Percentiles rank a stretch among this genome's conserved stretches.
These are phyloP conservation scores for Raffaelea arxii DNA, from an alignment of 2,329 filamentous ascomycete genomes.

Conservation along the genomic window DNA sequence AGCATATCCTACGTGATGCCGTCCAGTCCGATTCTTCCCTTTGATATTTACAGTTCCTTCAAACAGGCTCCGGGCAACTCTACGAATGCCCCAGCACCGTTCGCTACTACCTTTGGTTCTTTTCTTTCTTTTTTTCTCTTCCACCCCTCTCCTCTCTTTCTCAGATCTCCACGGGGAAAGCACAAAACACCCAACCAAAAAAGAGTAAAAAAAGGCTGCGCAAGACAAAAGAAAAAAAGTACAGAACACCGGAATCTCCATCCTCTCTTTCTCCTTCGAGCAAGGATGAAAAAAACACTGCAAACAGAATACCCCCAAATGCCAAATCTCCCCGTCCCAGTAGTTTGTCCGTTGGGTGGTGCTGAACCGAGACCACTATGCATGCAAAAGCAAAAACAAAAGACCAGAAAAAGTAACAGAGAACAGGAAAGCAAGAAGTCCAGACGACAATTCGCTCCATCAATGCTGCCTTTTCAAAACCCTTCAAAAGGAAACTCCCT, in stretches of 20 bases:
- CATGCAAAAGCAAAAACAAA: slow-evolving; percentile 1
- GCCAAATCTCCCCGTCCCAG: slow-evolving; percentile 1
- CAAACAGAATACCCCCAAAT: background rate
- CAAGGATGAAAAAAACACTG: background rate
- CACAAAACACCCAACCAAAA: background rate
- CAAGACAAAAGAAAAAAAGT: background rate
- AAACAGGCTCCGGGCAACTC: background rate
- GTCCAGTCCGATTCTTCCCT: background rate
- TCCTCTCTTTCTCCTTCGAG: no score
- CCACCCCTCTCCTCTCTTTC: background rate
- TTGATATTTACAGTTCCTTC: background rate
- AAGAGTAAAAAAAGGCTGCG: background rate
- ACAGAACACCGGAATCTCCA: no score
- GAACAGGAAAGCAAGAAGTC: background rate
- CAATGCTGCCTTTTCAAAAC: slow-evolving; percentile 4
- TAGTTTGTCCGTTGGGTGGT: slow-evolving; percentile 6
- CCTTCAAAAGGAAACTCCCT: background rate
- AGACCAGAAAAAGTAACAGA: background rate
- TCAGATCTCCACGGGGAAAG: no score
- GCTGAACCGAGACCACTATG: slow-evolving; percentile 9
- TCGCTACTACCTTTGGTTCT: background rate
- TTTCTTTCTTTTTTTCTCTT: background rate
- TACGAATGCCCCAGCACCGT: background rate
- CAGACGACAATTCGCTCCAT: slow-evolving; percentile 1
- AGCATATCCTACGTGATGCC: background rate